These are phyloP conservation scores for Pichia rugopelliculosa DNA, from an alignment of 805 yeast species.

Conservation along the genomic window DNA sequence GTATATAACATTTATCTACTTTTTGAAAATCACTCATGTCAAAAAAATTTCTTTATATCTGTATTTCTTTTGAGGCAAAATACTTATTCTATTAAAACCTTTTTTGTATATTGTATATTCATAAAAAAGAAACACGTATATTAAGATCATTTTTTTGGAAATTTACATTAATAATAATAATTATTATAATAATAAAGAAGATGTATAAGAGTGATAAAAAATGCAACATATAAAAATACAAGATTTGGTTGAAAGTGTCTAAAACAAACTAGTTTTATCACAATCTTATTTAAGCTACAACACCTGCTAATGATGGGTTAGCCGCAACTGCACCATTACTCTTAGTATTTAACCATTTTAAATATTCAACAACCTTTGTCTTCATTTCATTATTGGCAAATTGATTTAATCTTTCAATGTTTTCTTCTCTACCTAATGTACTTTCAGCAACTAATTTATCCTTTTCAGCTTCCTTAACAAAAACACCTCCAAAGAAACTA, in stretches of 20 bases:
- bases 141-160: not conserved
- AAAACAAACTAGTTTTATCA: not conserved
- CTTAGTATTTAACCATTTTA: conserved; percentile 63
- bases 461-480: conserved; percentile 68
- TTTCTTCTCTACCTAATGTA: conserved; percentile 81
- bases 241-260: not conserved
- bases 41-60: not conserved
- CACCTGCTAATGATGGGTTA: conserved; percentile 38
- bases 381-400: conserved; percentile 65
- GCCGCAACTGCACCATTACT: conserved; percentile 56
- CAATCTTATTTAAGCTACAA: conserved; percentile 27
- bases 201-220: not conserved
- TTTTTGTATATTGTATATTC: not conserved
- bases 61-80: not conserved
- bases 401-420: conserved; percentile 69
- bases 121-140: not conserved
- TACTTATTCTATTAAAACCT: not conserved
- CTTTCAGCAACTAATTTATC: conserved; percentile 62
- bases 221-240: not conserved
- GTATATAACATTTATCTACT: not conserved
- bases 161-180: not conserved
- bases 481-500: conserved; percentile 61
- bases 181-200: not conserved
- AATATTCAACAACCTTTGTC: conserved; percentile 56
- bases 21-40: not conserved